phyloP scores from a whole-genome alignment of 768 basidiomycete species.

The Neoboletus magnificus region DNA sequence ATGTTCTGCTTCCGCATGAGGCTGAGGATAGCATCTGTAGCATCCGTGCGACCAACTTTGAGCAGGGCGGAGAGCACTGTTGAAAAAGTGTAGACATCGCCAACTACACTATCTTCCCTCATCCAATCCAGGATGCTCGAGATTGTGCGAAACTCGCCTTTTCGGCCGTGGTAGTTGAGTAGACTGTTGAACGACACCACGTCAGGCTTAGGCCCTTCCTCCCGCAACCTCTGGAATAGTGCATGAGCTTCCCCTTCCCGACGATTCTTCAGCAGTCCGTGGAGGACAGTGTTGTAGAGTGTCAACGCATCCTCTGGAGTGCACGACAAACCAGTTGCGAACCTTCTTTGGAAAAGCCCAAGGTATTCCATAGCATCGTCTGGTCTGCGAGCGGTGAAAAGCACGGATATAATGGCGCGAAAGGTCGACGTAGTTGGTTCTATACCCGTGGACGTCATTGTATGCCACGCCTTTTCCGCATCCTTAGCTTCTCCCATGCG shows the following conservation, averaged over 20 bases:
- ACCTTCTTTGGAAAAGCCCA: slow-evolving; percentile 41
- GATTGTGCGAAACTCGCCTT: slow-evolving; percentile 60
- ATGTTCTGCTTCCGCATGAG: slow-evolving; percentile 78
- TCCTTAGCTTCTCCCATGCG: slow-evolving; percentile 47
- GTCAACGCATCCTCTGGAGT: slow-evolving; percentile 34
- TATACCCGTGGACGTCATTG: slow-evolving; percentile 56
- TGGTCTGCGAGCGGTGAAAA: slow-evolving; percentile 49
- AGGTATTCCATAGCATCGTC: slow-evolving; percentile 55
- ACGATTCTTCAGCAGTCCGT: slow-evolving; percentile 54
- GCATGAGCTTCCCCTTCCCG: slow-evolving; percentile 39
- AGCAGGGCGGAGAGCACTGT: slow-evolving; percentile 79
- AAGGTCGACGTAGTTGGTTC: slow-evolving; percentile 63
- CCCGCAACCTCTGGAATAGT: slow-evolving; percentile 45
- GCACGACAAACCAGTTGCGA: slow-evolving; percentile 17
- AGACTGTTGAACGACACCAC: slow-evolving; percentile 80
- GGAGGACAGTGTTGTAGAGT: slow-evolving; percentile 74
- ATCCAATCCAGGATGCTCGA: slow-evolving; percentile 58
- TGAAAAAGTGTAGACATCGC: slow-evolving; percentile 86
- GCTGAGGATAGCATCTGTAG: slow-evolving; percentile 57
- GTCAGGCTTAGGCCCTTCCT: slow-evolving; percentile 59
- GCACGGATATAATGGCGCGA: slow-evolving; percentile 62
- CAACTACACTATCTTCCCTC: slow-evolving; percentile 48
- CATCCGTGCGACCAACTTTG: slow-evolving; percentile 62
- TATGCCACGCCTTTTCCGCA: slow-evolving; percentile 58
- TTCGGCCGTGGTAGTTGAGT: slow-evolving; percentile 62